Conservation (phyloP, 345 rosid genomes). For the Clarkia xantiana region DNA sequence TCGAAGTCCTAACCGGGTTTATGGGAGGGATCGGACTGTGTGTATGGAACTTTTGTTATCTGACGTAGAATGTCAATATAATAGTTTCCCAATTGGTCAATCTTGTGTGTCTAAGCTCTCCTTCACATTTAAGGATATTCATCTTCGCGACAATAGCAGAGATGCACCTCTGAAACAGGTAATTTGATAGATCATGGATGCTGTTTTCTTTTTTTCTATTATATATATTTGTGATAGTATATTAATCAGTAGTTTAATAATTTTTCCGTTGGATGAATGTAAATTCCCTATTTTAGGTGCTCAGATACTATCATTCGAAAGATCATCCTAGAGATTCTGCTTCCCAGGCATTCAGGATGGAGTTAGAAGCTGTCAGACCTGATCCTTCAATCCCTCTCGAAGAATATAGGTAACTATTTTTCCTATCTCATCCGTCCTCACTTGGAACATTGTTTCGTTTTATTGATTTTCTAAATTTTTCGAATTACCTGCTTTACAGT, state of each 20-base stretch:
- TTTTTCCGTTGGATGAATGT: no score
- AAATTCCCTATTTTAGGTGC: slow-evolving; percentile 30
- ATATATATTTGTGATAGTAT: no score
- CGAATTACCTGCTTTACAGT: no score
- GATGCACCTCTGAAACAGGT: slow-evolving; percentile 82
- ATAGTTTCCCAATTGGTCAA: slow-evolving; percentile 48
- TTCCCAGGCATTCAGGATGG: slow-evolving; percentile 67
- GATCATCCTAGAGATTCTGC: slow-evolving; percentile 80
- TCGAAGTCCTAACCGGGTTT: slow-evolving; percentile 12
- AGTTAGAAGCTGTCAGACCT: slow-evolving; percentile 80
- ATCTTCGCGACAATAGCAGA: slow-evolving; percentile 58
- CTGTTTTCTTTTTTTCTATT: no score
- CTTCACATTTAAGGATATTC: slow-evolving; percentile 54
- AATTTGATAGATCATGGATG: slow-evolving; percentile 9
- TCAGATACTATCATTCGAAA: slow-evolving; percentile 64
- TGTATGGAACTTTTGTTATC: slow-evolving; percentile 58
- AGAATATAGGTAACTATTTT: slow-evolving; percentile 61
- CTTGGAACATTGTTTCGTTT: no score
- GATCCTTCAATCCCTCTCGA: slow-evolving; percentile 79
- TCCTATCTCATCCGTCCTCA: background rate
- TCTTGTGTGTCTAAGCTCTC: slow-evolving; percentile 49
- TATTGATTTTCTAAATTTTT: no score
- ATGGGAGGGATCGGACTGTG: slow-evolving; percentile 42
- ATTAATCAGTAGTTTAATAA: no score
- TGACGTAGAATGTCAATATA: slow-evolving; percentile 47